Base-by-base conservation (phyloP, 257 asterid species). In the Solanum arcanum region DNA sequence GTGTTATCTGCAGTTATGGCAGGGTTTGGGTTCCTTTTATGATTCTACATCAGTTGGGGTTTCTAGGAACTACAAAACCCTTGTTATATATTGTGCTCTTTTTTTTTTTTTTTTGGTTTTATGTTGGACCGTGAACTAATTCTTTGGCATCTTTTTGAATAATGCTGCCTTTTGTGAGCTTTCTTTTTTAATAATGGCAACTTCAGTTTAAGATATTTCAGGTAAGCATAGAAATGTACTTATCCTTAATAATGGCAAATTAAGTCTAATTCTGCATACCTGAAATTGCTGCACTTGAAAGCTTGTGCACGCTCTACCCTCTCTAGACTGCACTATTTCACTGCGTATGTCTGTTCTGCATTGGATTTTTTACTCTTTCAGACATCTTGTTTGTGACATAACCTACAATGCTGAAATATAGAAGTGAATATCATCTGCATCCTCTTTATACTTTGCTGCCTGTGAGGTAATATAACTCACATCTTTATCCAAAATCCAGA, bases 1-100 rank as follows among this genome's bases (percentile, higher is more conserved):
- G 59, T 35, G 74, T 74, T 74, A 60, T 73, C 86, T 21, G 44
- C 52, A 44, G 46, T 46, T 66, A 31, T 84, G 33, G 25, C 87
- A 83, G 80, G 87, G 85, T 75, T 78, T 84, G 59, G 46, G 5
- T 78, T 78, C 80, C 82, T 83, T 80, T 88, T 88, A 62, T 86
- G 70, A 84, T 68, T 66, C 64, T 83, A 80, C 64, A 59, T 52
- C 80, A 31, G 87, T 86, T 49, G 83, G 86, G 83, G 86, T 81
- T 84, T 46, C 66, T 76, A 89, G 86, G 85, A 83, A 66, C 42
- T 72, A 80, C 23, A 37, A 70, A 73, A 86, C 85, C 84, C 60
- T 39, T 62, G 10, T 68, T 27, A 33, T 60, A 18, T 81, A 83
- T 86, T 76, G 87, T 89, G 75, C 31, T 85, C 85, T 49, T 49